Evolutionary conservation across 805 yeast genomes (phyloP).

Genomic region (Ogataea pignaliae): DNA sequence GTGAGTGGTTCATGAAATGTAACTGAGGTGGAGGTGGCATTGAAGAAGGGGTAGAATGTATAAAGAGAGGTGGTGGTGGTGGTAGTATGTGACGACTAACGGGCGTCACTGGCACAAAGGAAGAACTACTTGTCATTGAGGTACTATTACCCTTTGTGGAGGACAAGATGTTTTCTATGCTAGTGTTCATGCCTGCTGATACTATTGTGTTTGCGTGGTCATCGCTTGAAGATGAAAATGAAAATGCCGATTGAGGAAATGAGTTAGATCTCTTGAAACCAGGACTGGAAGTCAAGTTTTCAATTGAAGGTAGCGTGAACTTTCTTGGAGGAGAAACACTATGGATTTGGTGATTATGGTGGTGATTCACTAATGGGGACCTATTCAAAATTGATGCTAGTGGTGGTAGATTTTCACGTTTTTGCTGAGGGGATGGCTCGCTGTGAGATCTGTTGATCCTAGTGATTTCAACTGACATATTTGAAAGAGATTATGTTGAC

Average conservation of each 20-base stretch:
- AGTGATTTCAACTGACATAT: slow-evolving; percentile 20
- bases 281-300: slow-evolving; percentile 23
- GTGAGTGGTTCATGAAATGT: slow-evolving; percentile 1
- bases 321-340: slow-evolving; percentile 13
- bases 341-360: background rate
- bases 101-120: slow-evolving; percentile 20
- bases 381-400: slow-evolving; percentile 18
- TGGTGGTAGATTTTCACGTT: slow-evolving; percentile 21
- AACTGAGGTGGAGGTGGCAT: slow-evolving; percentile 10
- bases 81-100: slow-evolving; percentile 14
- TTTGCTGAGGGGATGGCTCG: slow-evolving; percentile 22
- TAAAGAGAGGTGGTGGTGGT: slow-evolving; percentile 19
- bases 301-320: slow-evolving; percentile 22
- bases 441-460: slow-evolving; percentile 20
- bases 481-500: background rate
- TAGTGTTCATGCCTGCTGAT: background rate
- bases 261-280: slow-evolving; percentile 20
- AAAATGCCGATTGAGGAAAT: slow-evolving; percentile 9
- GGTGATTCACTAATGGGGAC: slow-evolving; percentile 5
- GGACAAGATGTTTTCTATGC: background rate
- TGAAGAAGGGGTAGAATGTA: slow-evolving; percentile 17
- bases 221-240: background rate
- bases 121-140: slow-evolving; percentile 6
- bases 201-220: background rate
- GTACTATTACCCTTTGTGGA: background rate